These are phyloP conservation scores for Paspalum vaginatum DNA, from an alignment of 176 grass and related monocot species.

Conservation along the genomic window DNA sequence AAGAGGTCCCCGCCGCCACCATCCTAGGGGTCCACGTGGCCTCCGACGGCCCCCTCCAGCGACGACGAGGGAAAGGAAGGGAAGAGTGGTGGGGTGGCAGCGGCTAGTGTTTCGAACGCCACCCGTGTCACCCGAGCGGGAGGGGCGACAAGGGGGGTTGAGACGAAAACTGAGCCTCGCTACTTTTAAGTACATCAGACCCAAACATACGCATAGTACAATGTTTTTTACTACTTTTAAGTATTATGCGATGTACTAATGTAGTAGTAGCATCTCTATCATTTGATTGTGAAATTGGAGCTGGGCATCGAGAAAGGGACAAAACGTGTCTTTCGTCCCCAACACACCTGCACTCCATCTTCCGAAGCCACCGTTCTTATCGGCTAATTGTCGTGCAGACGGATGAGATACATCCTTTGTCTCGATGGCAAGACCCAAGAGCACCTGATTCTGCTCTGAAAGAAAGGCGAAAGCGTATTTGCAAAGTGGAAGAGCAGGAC, in stretches of 20 bases:
- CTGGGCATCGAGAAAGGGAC: not conserved
- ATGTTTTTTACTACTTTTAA: not conserved
- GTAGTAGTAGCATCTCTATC: not conserved
- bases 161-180: no score
- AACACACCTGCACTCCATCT: not conserved
- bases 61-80: no score
- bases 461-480: not conserved
- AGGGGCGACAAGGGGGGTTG: no score
- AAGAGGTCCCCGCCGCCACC: no score
- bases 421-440: not conserved
- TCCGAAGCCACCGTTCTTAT: not conserved
- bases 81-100: no score
- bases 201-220: no score
- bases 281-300: not conserved
- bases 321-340: not conserved
- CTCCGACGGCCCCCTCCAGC: no score
- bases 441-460: not conserved
- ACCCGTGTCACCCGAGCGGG: no score
- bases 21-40: no score
- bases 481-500: not conserved
- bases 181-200: no score
- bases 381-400: no score
- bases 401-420: not conserved
- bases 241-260: not conserved
- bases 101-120: no score